These are phyloP conservation scores for Exserohilum rostratum DNA, from an alignment of 2,329 filamentous ascomycete species.

Conservation along the genomic window DNA sequence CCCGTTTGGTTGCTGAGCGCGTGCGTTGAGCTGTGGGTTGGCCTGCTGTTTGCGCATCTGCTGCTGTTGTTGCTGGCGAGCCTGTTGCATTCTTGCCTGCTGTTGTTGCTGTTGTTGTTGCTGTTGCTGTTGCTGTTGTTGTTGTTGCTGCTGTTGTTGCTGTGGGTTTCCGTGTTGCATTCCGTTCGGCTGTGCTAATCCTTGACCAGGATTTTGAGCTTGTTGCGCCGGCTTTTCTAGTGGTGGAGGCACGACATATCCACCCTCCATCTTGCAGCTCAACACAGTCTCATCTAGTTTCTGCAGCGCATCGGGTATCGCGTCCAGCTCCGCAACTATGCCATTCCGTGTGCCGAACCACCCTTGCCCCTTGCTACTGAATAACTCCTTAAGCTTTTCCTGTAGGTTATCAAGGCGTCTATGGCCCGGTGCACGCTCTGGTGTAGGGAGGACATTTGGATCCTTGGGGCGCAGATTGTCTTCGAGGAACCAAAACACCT, in stretches of 20 bases:
- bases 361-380: constrained; percentile 33
- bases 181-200: constrained; percentile 3
- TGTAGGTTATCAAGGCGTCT: constrained; percentile 38
- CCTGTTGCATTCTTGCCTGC: constrained; percentile 16
- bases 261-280: constrained; percentile 39
- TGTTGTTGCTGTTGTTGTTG: constrained; percentile 19
- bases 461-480: constrained; percentile 34
- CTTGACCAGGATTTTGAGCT: constrained; percentile 8
- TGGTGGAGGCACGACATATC: constrained; percentile 29
- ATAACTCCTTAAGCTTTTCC: constrained; percentile 43
- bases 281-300: constrained; percentile 48
- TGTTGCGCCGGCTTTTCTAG: constrained; percentile 11
- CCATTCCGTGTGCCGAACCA: constrained; percentile 50
- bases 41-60: constrained; percentile 11
- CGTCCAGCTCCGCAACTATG: constrained; percentile 45
- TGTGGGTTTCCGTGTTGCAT: constrained; percentile 10
- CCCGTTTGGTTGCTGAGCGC: constrained; percentile 14
- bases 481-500: constrained; percentile 47
- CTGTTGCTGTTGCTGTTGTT: constrained; percentile 11
- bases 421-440: constrained; percentile 35
- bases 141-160: constrained; percentile 13
- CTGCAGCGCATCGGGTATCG: constrained; percentile 44
- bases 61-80: constrained; percentile 3
- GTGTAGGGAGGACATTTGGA: constrained; percentile 30
- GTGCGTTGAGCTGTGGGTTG: constrained; percentile 20